Base-by-base conservation (phyloP, 352 stramenopile genomes). In the Globisporangium rhizosaccharum region DNA sequence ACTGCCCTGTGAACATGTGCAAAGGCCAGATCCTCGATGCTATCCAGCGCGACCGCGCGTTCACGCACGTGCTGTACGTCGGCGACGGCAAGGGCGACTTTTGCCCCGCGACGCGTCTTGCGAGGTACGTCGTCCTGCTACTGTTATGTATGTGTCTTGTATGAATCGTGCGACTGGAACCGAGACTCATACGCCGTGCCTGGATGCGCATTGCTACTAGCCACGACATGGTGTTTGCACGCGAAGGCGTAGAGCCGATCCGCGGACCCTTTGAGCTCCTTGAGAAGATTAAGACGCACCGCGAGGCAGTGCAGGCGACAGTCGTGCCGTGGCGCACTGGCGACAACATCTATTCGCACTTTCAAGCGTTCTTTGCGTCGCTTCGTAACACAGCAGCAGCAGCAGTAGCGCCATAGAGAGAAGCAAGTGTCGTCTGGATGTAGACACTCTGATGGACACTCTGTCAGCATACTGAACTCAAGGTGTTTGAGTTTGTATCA, bases 1-100 rank as follows among this genome's bases (percentile, higher is more conserved):
- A 60, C 20, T 90, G 80, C 52, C 72, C 73, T 25, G 23, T 52
- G 25, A 85, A 85, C 52, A 72, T 88, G 73, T 90, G 80, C 75
- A 90, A 87, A 66, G 80, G 79, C 1, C 37, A 42, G 3, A 73
- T 85, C n/a, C 10, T 88, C 28, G 56, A 85, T 23, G 49, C 63
- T 12, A 61, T 80, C 18, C 63, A 68, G 39, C 53, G 67, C 15
- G 53, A 72, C 11, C 53, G 68, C 42, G 30, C 50, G 47, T 81
- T 67, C 52, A 59, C 74, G 0, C 59, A 66, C 33, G 72, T 89
- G 20, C 33, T 89, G n/a, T 89, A 80, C 53, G 66, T 89, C 11
- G 75, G 79, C 47, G 73, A 76, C 41, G 76, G 70, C 8, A 63
- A 57, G n/a, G 71, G 59, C 8, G 76, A 88, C 56, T 87, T 77